These are phyloP conservation scores for Vigna unguiculata DNA, from an alignment of 306 rosid species.

Conservation along the genomic window DNA sequence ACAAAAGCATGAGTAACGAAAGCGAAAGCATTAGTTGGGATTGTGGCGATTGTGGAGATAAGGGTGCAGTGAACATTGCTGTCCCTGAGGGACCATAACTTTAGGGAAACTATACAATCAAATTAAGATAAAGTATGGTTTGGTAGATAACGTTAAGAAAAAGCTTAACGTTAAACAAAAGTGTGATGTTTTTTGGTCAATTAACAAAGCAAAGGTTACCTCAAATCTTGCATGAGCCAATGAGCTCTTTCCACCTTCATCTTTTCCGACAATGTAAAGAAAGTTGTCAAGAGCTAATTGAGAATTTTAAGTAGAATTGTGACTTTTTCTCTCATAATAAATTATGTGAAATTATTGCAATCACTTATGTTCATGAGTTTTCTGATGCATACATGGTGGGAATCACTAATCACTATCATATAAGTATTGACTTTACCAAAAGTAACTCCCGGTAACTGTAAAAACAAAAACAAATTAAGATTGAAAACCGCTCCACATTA, in stretches of 20 bases:
- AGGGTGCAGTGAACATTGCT: slow-evolving; percentile 4
- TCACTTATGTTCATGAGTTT: slow-evolving; percentile 8
- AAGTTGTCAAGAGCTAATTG: slow-evolving; percentile 32
- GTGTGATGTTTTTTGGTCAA: slow-evolving; percentile 23
- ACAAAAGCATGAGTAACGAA: slow-evolving; percentile 46
- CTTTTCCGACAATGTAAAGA: slow-evolving; percentile 25
- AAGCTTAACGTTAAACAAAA: slow-evolving; percentile 40
- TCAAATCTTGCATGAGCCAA: slow-evolving; percentile 33
- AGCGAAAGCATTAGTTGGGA: slow-evolving; percentile 25
- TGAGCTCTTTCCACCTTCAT: slow-evolving; percentile 33
- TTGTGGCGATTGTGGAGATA: slow-evolving; percentile 27
- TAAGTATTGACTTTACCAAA: slow-evolving; percentile 14
- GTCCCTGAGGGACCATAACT: slow-evolving; percentile 35
- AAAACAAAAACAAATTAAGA: background rate
- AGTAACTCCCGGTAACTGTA: background rate
- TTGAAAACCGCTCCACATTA: too few species aligned
- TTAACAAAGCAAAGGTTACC: background rate
- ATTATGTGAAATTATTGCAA: slow-evolving; percentile 23
- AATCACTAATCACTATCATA: slow-evolving; percentile 13
- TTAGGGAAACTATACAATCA: slow-evolving; percentile 17
- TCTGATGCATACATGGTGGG: slow-evolving; percentile 28
- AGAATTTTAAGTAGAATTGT: slow-evolving; percentile 10
- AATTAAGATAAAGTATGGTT: slow-evolving; percentile 10
- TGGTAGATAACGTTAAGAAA: slow-evolving; percentile 39
- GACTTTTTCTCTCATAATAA: slow-evolving; percentile 20